Evolutionary conservation across 345 rosid genomes (phyloP).

Genomic region (Eucalyptus grandis): DNA sequence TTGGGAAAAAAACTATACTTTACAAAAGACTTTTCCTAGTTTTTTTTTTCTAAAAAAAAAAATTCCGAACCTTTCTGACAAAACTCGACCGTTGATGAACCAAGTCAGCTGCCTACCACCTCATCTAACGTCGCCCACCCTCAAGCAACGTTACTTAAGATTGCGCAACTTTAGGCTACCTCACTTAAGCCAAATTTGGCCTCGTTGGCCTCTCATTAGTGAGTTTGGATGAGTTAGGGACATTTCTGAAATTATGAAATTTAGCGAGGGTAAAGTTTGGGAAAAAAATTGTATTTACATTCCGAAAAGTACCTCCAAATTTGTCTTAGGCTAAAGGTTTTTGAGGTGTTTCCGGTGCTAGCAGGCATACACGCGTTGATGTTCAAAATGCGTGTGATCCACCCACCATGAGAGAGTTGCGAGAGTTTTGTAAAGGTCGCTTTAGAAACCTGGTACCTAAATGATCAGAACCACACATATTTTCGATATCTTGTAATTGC

Average conservation of each 20-base stretch:
- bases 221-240: neutral
- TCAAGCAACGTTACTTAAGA: neutral
- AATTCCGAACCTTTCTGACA: accelerated
- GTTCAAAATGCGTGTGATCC: neutral
- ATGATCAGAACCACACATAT: neutral
- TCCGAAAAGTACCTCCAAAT: neutral
- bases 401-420: neutral
- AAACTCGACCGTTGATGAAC: accelerated
- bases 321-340: neutral
- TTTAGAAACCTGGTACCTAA: neutral
- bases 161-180: accelerated
- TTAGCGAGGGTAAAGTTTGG: accelerated
- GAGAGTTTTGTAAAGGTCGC: neutral
- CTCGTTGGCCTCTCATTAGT: neutral
- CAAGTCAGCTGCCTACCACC: accelerated
- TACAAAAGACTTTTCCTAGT: neutral
- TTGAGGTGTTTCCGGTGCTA: neutral
- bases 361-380: neutral
- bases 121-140: neutral
- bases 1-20: neutral
- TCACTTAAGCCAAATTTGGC: neutral
- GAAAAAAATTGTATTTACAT: too few species aligned
- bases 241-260: neutral
- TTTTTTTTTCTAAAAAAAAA: too few species aligned
- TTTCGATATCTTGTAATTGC: neutral